Conservation (phyloP, 148 eudicot species). For the Cornus kousa region DNA sequence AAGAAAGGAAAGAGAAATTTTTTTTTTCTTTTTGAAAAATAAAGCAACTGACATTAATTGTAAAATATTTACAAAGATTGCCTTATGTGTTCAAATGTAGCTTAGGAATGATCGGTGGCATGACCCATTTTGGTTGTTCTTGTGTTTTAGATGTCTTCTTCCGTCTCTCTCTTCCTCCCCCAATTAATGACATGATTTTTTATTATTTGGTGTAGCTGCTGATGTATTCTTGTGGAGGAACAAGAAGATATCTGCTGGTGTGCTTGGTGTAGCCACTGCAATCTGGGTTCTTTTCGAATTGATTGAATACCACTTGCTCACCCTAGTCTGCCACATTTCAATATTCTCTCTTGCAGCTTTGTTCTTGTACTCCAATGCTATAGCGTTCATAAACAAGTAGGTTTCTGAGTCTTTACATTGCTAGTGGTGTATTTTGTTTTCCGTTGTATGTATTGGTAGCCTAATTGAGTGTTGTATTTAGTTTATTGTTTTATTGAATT, state of each 20-base stretch:
- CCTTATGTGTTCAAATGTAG: too few relatives aligned
- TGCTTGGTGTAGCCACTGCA: constrained; percentile 70
- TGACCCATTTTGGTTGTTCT: too few relatives aligned
- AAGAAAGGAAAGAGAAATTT: too few relatives aligned
- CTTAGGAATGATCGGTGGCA: too few relatives aligned
- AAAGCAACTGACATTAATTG: too few relatives aligned
- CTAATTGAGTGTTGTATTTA: not conserved
- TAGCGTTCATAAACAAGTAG: constrained; percentile 54
- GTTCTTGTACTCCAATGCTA: constrained; percentile 81
- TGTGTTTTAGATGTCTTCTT: too few relatives aligned
- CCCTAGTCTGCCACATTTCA: constrained; percentile 64
- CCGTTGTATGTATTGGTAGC: not conserved
- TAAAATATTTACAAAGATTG: too few relatives aligned
- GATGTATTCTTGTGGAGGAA: constrained; percentile 93
- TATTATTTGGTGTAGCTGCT: constrained; percentile 59
- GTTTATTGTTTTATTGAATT: not conserved
- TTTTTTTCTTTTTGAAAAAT: too few relatives aligned
- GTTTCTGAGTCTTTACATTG: constrained; percentile 4
- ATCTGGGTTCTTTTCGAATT: constrained; percentile 83
- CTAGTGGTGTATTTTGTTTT: not conserved
- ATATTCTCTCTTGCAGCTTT: constrained; percentile 61
- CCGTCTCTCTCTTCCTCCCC: not conserved
- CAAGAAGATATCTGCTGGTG: constrained; percentile 85
- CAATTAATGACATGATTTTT: not conserved
- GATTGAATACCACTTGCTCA: constrained; percentile 73